phyloP scores from a whole-genome alignment of 495 filamentous ascomycete species.

The Aspergillus carlsbadensis region DNA sequence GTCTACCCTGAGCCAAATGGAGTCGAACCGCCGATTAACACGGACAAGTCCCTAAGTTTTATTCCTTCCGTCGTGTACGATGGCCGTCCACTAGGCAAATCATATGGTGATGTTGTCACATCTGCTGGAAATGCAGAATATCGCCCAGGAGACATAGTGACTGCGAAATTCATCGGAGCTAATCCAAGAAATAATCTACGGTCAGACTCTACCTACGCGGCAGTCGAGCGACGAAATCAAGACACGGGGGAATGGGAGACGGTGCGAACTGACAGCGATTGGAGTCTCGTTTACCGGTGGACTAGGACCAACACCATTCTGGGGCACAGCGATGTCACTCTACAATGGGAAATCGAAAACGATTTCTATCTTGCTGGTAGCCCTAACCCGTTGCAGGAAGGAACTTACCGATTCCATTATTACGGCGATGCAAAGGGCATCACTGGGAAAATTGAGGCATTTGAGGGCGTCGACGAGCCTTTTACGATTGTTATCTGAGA shows the following conservation, averaged over 20 bases:
- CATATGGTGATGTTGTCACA: slow-evolving; percentile 69
- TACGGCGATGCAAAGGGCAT: slow-evolving; percentile 78
- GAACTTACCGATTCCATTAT: slow-evolving; percentile 79
- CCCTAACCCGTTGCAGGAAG: slow-evolving; percentile 45
- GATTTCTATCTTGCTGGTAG: slow-evolving; percentile 42
- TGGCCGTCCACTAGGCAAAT: slow-evolving; percentile 64
- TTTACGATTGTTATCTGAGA: slow-evolving; percentile 51
- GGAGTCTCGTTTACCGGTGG: slow-evolving; percentile 81
- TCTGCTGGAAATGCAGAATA: slow-evolving; percentile 57
- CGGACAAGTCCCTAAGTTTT: slow-evolving; percentile 75
- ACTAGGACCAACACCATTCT: slow-evolving; percentile 66
- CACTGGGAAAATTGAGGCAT: slow-evolving; percentile 63
- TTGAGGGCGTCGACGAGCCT: slow-evolving; percentile 70
- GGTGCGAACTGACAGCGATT: slow-evolving; percentile 74
- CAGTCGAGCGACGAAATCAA: slow-evolving; percentile 65
- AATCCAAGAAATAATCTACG: slow-evolving; percentile 88
- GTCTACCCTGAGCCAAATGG: slow-evolving; percentile 52
- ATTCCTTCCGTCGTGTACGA: slow-evolving; percentile 80
- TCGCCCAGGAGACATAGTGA: slow-evolving; percentile 54
- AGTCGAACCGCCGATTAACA: slow-evolving; percentile 77
- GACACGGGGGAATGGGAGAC: slow-evolving; percentile 56
- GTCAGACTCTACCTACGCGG: slow-evolving; percentile 74
- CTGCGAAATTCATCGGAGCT: slow-evolving; percentile 75
- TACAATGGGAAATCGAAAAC: slow-evolving; percentile 77
- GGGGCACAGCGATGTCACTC: slow-evolving; percentile 74